Evolutionary conservation across 352 stramenopile genomes (phyloP), one percentile per base, ranked within the genome.

Genomic region (Globisporangium lucens): DNA sequence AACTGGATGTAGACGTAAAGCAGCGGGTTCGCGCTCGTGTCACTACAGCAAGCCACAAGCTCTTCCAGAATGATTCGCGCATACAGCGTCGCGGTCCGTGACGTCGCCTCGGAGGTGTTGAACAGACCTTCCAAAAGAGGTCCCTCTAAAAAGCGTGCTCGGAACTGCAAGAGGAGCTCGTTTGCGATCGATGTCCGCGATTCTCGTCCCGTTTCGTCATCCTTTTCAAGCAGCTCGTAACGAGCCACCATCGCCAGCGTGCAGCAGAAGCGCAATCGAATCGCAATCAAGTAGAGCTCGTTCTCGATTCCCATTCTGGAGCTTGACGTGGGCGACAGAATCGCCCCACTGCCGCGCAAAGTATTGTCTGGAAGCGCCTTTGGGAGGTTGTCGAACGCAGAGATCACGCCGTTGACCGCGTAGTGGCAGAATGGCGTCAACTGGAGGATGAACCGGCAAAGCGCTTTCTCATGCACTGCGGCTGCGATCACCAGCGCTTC

Each of bases 341-440:
- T 38, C 15, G 61, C 35, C 0, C 66, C 22, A 22, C 66, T n/a
- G 49, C 56, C 38, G 13, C 33, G 43, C 15, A 41, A 58, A 12
- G 55, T 47, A 7, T 27, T 51, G 58, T 80, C 72, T 13, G 81
- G 69, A 10, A 94, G 63, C 12, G 83, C 82, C 71, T 90, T 94
- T 13, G 88, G 88, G 20, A 96, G 67, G 8, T 76, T 80, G 52
- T 96, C 88, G 56, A 89, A 96, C 4, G 88, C 87, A 3, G 75
- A 87, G 47, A 96, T 94, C 10, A 96, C 78, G 5, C 88, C 88
- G 55, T 91, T 94, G 30, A 96, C 83, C 4, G 85, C 86, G 58
- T 96, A 94, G 71, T 94, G 86, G 60, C 88, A 96, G 65, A 96
- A 96, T 4, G 88, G 88, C 30, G 88, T 94, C 62, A 96, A 81